A percentile compares a stretch with the other conserved stretches of the same genome.
Evolutionary conservation across 2,329 filamentous ascomycete species (phyloP).

Genomic region (Thelonectria rubi): DNA sequence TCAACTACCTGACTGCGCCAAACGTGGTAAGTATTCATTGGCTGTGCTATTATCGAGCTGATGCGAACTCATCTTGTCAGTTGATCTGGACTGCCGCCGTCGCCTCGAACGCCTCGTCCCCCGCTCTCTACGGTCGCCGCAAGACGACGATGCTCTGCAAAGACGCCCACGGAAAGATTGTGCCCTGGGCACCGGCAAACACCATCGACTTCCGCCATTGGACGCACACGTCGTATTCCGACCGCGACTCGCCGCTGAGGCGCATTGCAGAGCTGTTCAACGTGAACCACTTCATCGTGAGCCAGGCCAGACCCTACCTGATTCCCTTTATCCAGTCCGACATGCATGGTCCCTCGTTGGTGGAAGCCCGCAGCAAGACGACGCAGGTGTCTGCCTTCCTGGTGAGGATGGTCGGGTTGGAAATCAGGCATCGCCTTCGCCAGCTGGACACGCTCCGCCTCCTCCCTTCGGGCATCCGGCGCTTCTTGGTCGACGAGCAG

Average conservation of each 20-base stretch:
- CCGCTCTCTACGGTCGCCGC: constrained; percentile 71
- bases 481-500: constrained; percentile 84
- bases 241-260: constrained; percentile 71
- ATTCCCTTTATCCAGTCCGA: constrained; percentile 86
- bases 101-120: constrained; percentile 75
- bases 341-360: constrained; percentile 76
- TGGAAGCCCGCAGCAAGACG: constrained; percentile 65
- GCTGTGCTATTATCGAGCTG: background rate
- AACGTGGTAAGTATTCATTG: constrained; percentile 75
- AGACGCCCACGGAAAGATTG: constrained; percentile 74
- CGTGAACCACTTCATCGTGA: constrained; percentile 94
- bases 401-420: constrained; percentile 75
- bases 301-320: constrained; percentile 88
- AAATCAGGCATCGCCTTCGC: constrained; percentile 80
- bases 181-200: constrained; percentile 75
- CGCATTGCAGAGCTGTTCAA: constrained; percentile 87
- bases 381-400: constrained; percentile 66
- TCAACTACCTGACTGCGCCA: constrained; percentile 93
- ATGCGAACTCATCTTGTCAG: constrained; percentile 49
- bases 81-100: constrained; percentile 84
- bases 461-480: constrained; percentile 73
- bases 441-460: constrained; percentile 82
- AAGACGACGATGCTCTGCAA: constrained; percentile 78
- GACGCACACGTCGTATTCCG: constrained; percentile 71
- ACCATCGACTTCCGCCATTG: constrained; percentile 73